Conservation (phyloP, 257 asterid species). For the Petrea volubilis region DNA sequence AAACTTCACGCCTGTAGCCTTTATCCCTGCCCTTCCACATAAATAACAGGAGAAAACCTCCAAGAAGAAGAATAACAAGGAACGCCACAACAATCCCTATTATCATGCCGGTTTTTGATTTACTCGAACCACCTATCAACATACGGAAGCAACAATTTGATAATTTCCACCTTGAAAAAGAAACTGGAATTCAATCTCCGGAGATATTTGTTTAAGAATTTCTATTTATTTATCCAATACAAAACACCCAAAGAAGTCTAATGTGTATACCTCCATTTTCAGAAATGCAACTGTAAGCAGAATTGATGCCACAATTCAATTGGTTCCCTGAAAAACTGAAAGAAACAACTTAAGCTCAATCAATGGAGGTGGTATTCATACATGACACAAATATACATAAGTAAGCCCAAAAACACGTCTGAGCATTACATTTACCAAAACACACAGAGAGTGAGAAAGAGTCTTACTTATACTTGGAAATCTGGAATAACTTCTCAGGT, state of each 20-base stretch:
- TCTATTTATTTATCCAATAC: neutral
- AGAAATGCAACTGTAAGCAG: conserved; percentile 53
- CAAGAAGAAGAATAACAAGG: conserved; percentile 59
- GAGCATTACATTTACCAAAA: neutral
- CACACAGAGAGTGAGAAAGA: conserved; percentile 7
- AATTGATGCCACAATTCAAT: conserved; percentile 68
- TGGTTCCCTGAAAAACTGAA: conserved; percentile 91
- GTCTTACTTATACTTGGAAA: conserved; percentile 73
- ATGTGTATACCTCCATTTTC: conserved; percentile 58
- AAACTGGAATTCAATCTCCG: too few species aligned
- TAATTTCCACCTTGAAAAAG: neutral
- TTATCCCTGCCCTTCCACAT: conserved; percentile 58
- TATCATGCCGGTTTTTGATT: conserved; percentile 60
- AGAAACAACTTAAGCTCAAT: conserved; percentile 36
- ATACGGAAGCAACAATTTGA: neutral
- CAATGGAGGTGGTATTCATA: conserved; percentile 7
- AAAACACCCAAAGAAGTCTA: neutral
- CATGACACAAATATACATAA: neutral
- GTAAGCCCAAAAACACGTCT: neutral
- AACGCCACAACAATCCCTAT: conserved; percentile 68
- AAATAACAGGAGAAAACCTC: conserved; percentile 52
- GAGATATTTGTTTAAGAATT: neutral
- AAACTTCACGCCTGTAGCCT: conserved; percentile 72
- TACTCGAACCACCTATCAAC: conserved; percentile 61
- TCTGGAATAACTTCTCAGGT: conserved; percentile 67